phyloP scores from a whole-genome alignment of 1,139 yeast genomes.

The Saccharomyces hybrid region DNA sequence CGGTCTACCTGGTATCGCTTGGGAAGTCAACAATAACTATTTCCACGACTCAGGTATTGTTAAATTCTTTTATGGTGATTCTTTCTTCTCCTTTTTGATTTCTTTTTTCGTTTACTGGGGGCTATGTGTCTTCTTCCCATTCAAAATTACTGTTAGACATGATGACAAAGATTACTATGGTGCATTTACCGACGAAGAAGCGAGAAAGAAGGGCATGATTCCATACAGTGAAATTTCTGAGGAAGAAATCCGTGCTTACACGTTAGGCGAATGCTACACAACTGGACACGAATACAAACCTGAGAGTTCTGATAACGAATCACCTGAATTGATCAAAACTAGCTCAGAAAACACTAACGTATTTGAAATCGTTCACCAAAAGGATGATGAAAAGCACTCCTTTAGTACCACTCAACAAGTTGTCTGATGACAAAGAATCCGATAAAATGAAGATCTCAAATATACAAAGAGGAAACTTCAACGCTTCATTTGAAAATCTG shows the following conservation, averaged over 20 bases:
- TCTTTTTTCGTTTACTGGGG: slow-evolving; percentile 36
- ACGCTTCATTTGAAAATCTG: background rate
- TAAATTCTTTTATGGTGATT: slow-evolving; percentile 37
- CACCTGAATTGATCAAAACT: background rate
- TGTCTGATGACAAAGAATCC: background rate
- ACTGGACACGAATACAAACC: background rate
- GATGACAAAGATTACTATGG: slow-evolving; percentile 37
- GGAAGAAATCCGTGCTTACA: slow-evolving; percentile 14
- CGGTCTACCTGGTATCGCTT: slow-evolving; percentile 40
- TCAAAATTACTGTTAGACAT: slow-evolving; percentile 30
- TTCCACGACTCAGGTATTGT: slow-evolving; percentile 32
- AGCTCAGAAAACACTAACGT: background rate
- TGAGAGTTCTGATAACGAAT: background rate
- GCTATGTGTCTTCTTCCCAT: slow-evolving; percentile 34
- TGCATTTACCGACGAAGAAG: slow-evolving; percentile 34
- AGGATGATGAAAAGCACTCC: background rate
- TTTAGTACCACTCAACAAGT: background rate
- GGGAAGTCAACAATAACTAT: slow-evolving; percentile 28
- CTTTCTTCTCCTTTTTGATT: slow-evolving; percentile 37
- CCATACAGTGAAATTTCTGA: slow-evolving; percentile 27
- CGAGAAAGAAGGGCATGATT: slow-evolving; percentile 31
- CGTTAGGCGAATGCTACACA: background rate
- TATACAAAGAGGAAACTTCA: background rate
- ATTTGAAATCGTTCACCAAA: background rate
- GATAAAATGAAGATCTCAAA: background rate